These are phyloP conservation scores for Fraxinus latifolia DNA, from an alignment of 305 asterid species.

Conservation along the genomic window DNA sequence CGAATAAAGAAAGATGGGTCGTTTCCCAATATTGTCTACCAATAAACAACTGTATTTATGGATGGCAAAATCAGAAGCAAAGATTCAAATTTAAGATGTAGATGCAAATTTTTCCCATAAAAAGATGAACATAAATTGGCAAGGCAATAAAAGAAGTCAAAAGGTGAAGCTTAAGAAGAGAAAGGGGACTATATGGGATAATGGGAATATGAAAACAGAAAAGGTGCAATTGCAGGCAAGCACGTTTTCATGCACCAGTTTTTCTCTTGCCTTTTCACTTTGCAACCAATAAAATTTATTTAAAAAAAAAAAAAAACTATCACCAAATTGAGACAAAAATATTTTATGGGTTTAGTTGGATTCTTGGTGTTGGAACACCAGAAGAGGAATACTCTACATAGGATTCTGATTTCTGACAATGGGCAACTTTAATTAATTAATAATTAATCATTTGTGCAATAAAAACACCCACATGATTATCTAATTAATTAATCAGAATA, in stretches of 20 bases:
- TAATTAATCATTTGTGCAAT: slow-evolving; percentile 32
- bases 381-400: slow-evolving; percentile 20
- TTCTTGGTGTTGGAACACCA: slow-evolving; percentile 4
- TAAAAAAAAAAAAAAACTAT: background rate
- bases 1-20: background rate
- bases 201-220: background rate
- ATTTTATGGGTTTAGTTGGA: background rate
- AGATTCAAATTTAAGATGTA: background rate
- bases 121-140: background rate
- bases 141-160: background rate
- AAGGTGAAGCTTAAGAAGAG: background rate
- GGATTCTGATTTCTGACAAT: slow-evolving; percentile 33
- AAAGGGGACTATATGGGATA: background rate
- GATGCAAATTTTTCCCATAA: background rate
- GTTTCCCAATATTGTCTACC: background rate
- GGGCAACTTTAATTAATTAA: slow-evolving; percentile 25
- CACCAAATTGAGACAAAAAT: background rate
- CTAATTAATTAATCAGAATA: slow-evolving; percentile 2
- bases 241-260: background rate
- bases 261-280: background rate
- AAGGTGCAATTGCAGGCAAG: background rate
- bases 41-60: background rate
- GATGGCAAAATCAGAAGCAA: background rate
- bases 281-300: background rate
- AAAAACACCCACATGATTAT: slow-evolving; percentile 3